Evolutionary conservation across 805 yeast genomes (phyloP).

Genomic region (Candida sanyiensis): DNA sequence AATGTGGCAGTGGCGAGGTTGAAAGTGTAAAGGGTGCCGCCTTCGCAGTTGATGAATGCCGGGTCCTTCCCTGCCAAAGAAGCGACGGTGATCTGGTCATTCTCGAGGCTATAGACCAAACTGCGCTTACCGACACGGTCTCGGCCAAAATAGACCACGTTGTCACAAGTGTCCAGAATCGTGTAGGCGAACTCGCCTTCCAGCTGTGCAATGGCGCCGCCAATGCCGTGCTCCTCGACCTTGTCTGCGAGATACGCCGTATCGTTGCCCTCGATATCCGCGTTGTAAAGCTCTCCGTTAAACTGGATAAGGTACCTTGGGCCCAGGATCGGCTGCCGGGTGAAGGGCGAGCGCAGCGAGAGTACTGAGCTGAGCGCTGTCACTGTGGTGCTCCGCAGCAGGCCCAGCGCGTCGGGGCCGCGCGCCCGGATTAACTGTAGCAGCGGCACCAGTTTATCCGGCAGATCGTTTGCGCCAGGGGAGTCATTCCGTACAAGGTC

Average conservation of each 20-base stretch:
- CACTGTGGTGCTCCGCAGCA: constrained; percentile 13
- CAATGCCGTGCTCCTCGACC: constrained; percentile 23
- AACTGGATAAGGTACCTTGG: constrained; percentile 54
- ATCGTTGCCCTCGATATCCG: constrained; percentile 55
- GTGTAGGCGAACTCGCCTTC: constrained; percentile 82
- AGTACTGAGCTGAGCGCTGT: constrained; percentile 52
- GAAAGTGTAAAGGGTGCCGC: constrained; percentile 44
- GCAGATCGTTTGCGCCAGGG: too few species aligned
- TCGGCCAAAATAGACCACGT: constrained; percentile 66
- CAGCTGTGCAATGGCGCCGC: constrained; percentile 37
- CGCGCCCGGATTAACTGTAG: too few species aligned
- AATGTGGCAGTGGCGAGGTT: constrained; percentile 26
- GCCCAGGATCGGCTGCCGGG: constrained; percentile 58
- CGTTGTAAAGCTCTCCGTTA: constrained; percentile 85
- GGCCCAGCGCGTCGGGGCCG: too few species aligned
- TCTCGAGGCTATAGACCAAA: constrained; percentile 39
- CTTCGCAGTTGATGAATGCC: constrained; percentile 48
- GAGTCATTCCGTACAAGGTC: constrained; percentile 11
- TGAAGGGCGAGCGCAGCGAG: constrained; percentile 73
- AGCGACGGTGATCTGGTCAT: constrained; percentile 38
- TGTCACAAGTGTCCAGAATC: constrained; percentile 37
- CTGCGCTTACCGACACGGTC: constrained; percentile 82
- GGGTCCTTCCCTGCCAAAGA: constrained; percentile 36
- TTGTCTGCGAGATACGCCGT: constrained; percentile 37
- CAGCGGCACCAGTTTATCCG: constrained; percentile 47